These are phyloP conservation scores for Xylaria scruposa DNA, from an alignment of 495 filamentous ascomycete genomes.

Conservation along the genomic window DNA sequence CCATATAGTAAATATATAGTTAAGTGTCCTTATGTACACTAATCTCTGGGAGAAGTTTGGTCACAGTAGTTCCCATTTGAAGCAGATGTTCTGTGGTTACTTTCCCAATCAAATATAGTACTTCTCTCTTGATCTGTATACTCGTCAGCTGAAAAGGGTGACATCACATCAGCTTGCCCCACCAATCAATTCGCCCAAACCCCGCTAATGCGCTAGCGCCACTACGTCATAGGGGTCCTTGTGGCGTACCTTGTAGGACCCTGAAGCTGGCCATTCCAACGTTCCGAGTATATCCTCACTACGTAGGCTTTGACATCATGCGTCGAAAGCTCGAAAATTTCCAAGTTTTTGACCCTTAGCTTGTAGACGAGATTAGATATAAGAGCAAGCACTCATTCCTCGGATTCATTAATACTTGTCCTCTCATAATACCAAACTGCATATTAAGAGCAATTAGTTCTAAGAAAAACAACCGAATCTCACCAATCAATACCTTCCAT, in stretches of 20 bases:
- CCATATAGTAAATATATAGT: not conserved
- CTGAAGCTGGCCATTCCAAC: slow-evolving; percentile 1
- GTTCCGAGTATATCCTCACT: not conserved
- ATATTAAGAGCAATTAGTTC: not conserved
- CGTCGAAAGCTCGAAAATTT: not conserved
- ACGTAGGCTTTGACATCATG: slow-evolving; percentile 24
- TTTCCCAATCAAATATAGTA: no score
- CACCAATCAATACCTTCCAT: not conserved
- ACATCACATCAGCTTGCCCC: slow-evolving; percentile 1
- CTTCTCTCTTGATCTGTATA: no score
- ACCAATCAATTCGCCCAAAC: not conserved
- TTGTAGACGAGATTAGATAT: not conserved
- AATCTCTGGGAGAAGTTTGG: not conserved
- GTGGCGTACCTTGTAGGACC: slow-evolving; percentile 13
- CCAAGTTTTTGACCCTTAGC: slow-evolving; percentile 1
- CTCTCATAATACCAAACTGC: not conserved
- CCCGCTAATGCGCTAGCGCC: not conserved
- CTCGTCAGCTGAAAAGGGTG: not conserved
- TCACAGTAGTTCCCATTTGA: not conserved
- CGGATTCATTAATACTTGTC: not conserved
- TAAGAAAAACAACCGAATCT: not conserved
- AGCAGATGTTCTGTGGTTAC: no score
- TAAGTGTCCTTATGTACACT: not conserved
- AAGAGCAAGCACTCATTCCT: not conserved
- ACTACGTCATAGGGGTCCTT: slow-evolving; percentile 29